phyloP scores from a whole-genome alignment of 305 asterid genomes.

The Fraxinus velutina region DNA sequence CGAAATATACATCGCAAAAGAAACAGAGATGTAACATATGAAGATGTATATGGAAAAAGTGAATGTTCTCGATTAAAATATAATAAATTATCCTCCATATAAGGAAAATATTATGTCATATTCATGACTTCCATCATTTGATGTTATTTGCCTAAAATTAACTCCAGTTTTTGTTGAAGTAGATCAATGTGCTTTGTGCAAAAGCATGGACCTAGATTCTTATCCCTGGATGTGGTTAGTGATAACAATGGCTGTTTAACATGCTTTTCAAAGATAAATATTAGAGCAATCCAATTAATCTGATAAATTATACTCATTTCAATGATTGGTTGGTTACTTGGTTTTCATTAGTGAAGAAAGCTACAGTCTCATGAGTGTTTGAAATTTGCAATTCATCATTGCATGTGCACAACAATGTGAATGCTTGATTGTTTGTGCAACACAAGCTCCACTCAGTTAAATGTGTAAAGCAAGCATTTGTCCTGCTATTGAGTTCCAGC shows the following conservation, averaged over 20 bases:
- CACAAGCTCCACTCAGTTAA: not conserved
- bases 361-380: not conserved
- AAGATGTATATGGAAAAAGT: not conserved
- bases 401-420: not conserved
- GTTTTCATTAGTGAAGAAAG: not conserved
- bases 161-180: not conserved
- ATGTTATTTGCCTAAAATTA: not conserved
- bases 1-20: not conserved
- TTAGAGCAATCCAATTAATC: not conserved
- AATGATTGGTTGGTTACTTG: not conserved
- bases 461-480: not conserved
- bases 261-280: not conserved
- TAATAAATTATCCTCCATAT: not conserved
- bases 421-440: not conserved
- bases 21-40: not conserved
- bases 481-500: not conserved
- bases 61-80: not conserved
- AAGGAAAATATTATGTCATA: not conserved
- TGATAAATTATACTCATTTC: not conserved
- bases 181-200: not conserved
- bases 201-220: not conserved
- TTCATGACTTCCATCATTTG: no score
- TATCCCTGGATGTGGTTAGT: not conserved
- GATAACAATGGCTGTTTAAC: not conserved
- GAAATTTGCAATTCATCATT: not conserved